A percentile compares a stretch with the other conserved stretches of the same genome.
Evolutionary conservation across 148 eudicot species (phyloP).

Genomic region (Dysphania ambrosioides): DNA sequence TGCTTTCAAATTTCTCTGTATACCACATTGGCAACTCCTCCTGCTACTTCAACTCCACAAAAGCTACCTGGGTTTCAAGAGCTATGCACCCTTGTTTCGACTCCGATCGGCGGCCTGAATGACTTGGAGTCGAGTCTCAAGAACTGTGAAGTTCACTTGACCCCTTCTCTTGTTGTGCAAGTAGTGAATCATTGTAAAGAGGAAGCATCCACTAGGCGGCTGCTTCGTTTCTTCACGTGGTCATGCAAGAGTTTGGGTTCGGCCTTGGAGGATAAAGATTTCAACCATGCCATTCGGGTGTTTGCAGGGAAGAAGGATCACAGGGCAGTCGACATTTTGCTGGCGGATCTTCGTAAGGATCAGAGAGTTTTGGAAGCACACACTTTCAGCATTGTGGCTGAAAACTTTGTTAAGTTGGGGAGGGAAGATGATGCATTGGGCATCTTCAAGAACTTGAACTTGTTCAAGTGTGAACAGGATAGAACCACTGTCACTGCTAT

Average conservation of each 20-base stretch:
- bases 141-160: slow-evolving; percentile 26
- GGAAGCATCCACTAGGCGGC: slow-evolving; percentile 44
- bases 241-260: slow-evolving; percentile 40
- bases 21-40: slow-evolving; percentile 21
- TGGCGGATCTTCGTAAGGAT: slow-evolving; percentile 45
- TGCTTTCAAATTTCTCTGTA: background rate
- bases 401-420: slow-evolving; percentile 46
- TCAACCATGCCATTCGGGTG: slow-evolving; percentile 45
- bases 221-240: slow-evolving; percentile 65
- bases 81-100: slow-evolving; percentile 44
- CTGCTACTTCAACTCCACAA: background rate
- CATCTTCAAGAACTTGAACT: slow-evolving; percentile 51
- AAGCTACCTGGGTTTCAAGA: slow-evolving; percentile 26
- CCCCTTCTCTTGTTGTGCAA: slow-evolving; percentile 42
- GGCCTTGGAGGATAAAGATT: slow-evolving; percentile 38
- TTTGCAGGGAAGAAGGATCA: slow-evolving; percentile 53
- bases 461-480: slow-evolving; percentile 53
- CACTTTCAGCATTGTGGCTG: slow-evolving; percentile 48
- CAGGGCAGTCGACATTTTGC: slow-evolving; percentile 47
- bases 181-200: slow-evolving; percentile 49
- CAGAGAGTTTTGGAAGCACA: slow-evolving; percentile 42
- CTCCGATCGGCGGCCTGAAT: slow-evolving; percentile 45
- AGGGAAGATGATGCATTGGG: slow-evolving; percentile 64
- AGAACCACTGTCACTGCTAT: slow-evolving; percentile 42
- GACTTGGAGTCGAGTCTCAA: slow-evolving; percentile 51